Conservation (phyloP, 1,139 yeast species). For the Suhomyces bolitotheri region DNA sequence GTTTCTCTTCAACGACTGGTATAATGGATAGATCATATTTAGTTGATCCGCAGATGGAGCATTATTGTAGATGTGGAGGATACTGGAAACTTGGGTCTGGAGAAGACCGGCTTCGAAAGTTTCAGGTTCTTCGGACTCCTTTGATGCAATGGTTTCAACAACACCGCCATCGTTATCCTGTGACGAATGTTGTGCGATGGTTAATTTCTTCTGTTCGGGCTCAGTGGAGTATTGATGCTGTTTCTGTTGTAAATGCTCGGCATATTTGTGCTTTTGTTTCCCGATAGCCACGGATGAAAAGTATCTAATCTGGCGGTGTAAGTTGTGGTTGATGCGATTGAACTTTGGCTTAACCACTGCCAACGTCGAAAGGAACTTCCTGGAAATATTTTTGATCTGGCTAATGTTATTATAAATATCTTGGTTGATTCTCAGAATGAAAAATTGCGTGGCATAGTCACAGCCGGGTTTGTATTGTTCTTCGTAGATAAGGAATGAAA, state of each 20-base stretch:
- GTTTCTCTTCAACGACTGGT: slow-evolving; percentile 45
- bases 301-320: slow-evolving; percentile 1
- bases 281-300: slow-evolving; percentile 6
- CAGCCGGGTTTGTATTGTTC: slow-evolving; percentile 8
- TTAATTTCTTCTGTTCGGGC: slow-evolving; percentile 1
- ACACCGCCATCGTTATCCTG: neutral
- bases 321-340: neutral
- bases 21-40: slow-evolving; percentile 42
- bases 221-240: slow-evolving; percentile 5
- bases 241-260: slow-evolving; percentile 1
- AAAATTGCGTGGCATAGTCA: slow-evolving; percentile 24
- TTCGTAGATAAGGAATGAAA: slow-evolving; percentile 13
- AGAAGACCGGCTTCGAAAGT: slow-evolving; percentile 27
- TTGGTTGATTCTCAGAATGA: slow-evolving; percentile 33
- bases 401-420: slow-evolving; percentile 29
- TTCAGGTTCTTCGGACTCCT: slow-evolving; percentile 4
- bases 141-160: neutral
- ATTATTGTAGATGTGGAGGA: slow-evolving; percentile 19
- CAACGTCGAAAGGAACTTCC: slow-evolving; percentile 23
- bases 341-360: slow-evolving; percentile 7
- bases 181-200: neutral
- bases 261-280: slow-evolving; percentile 4
- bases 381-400: slow-evolving; percentile 24
- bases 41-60: slow-evolving; percentile 24
- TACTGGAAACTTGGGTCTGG: slow-evolving; percentile 23